Conservation (phyloP, 495 filamentous ascomycete species). For the Penicillium lividum region DNA sequence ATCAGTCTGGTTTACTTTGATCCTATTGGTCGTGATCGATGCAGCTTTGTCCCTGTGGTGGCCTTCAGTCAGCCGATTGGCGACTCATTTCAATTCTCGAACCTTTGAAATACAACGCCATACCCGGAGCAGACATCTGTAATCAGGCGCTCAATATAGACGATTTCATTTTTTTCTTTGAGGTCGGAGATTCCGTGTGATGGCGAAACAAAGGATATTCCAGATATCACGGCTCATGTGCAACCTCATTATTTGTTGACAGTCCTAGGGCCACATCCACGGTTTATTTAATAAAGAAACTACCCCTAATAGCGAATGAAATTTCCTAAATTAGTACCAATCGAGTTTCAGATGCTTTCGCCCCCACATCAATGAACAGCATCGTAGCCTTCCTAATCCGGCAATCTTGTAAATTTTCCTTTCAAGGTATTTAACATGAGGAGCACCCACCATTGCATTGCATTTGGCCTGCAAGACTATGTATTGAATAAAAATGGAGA, state of each 20-base stretch:
- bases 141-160: neutral
- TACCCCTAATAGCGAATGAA: neutral
- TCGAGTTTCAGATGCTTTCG: neutral
- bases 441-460: neutral
- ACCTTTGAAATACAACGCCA: neutral
- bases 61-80: neutral
- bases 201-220: neutral
- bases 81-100: neutral
- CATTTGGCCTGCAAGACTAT: neutral
- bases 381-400: neutral
- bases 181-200: neutral
- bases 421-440: neutral
- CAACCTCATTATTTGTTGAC: neutral
- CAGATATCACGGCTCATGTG: neutral
- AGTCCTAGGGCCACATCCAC: neutral
- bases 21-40: neutral
- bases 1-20: neutral
- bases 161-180: neutral
- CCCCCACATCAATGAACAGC: neutral
- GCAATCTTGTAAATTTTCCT: neutral
- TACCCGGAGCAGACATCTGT: neutral
- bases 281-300: neutral
- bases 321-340: neutral
- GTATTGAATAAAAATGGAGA: neutral
- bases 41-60: neutral